phyloP scores from a whole-genome alignment of 164 flowering plant genomes.

The Saururus chinensis region DNA sequence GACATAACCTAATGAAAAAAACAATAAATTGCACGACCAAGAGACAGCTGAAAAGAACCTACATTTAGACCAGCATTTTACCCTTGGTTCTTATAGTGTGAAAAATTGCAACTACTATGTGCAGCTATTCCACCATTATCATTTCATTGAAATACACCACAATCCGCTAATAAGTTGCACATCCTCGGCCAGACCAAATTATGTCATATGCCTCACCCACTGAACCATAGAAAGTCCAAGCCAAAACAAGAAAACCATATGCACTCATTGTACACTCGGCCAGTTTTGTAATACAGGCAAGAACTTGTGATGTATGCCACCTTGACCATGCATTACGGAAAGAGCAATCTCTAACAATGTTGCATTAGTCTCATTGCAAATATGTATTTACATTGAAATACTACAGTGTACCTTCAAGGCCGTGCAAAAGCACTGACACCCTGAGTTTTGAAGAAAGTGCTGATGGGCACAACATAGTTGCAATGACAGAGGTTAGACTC shows the following conservation, averaged over 20 bases:
- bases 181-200: too few species aligned
- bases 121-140: neutral
- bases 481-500: constrained; percentile 52
- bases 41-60: too few species aligned
- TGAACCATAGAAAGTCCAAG: too few species aligned
- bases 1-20: too few species aligned
- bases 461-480: constrained; percentile 75
- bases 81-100: too few species aligned
- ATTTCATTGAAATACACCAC: neutral
- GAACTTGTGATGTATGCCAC: neutral
- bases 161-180: neutral
- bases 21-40: too few species aligned
- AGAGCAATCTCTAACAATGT: neutral
- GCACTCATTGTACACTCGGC: too few species aligned
- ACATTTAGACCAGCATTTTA: too few species aligned
- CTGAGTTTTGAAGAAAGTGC: constrained; percentile 74
- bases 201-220: too few species aligned
- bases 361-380: neutral
- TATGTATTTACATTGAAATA: neutral
- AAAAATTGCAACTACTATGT: neutral
- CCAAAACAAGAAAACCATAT: too few species aligned
- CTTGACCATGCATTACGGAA: neutral
- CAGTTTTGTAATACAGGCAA: too few species aligned
- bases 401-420: constrained; percentile 52
- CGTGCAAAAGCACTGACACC: constrained; percentile 58